Evolutionary conservation across 306 rosid genomes (phyloP), one percentile per base, ranked within the genome.

Genomic region (Calophaca sinica): DNA sequence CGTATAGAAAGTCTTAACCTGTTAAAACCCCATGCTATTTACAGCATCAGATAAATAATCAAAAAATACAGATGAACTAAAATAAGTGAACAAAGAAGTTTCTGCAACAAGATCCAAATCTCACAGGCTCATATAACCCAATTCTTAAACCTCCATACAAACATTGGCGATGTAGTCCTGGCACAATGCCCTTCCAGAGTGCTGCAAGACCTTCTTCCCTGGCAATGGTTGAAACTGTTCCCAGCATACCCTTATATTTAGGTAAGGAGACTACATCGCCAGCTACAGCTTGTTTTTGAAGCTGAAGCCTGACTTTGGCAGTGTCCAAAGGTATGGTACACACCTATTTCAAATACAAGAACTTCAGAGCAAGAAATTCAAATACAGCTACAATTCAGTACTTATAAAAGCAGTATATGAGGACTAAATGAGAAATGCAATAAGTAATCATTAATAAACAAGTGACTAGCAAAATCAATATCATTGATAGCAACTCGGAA

Each of bases 291-390:
- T 88, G 91, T 82, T 92, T 94, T 78, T 94, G 99, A 62, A 94
- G 89, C 85, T 94, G 99, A 79, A 94, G 99, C 90, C 99, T 88
- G 68, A 94, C 99, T 87, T 94, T 92, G 73, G 99, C 99, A 44
- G 99, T 94, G 88, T 94, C 99, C 94, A 94, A 74, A 28, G 99
- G 99, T 79, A 94, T 94, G 39, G 97, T 94, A 68, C 93, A 90
- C 14, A 86, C 70, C 99, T 94, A 84, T 74, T 80, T 84, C 88
- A 78, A 62, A 53, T 70, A 66, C 65, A 80, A 70, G 11, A 35
- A 32, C 12, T 72, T 13, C 5, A 53, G 44, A 75, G 63, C 48
- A 70, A 6, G 36, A 71, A 49, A 39, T 53, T 59, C 9, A 68
- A 60, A 31, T 45, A 49, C 61, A 42, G 29, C 55, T 44, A 68